Evolutionary conservation across 495 filamentous ascomycete species (phyloP), one percentile per base, ranked within the genome.

Genomic region (Platismatia glauca): DNA sequence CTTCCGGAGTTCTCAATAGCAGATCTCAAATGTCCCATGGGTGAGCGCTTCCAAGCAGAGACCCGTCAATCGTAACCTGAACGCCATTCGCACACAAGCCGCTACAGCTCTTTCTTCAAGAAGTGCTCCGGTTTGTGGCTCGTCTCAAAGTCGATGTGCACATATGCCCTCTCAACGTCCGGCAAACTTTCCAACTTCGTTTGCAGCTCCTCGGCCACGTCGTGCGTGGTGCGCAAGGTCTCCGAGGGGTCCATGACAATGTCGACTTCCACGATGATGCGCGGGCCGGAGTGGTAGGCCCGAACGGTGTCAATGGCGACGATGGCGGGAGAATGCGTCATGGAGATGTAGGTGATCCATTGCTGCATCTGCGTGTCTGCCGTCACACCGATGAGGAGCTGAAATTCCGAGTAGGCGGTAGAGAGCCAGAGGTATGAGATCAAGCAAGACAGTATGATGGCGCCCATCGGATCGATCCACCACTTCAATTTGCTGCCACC

Each of bases 61-160:
- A 43, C 38, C 22, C 37, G 4, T 22, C 60, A 38, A 57, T 13
- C 18, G 27, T 16, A 18, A 31, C 0, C 4, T 31, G 24, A 31
- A 44, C 38, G 22, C 16, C 22, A 58, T 24, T 48, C 44, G 11
- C 38, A 29, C 18, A 11, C n/a, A 11, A 12, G 4, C 27, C 48
- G 61, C 68, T 77, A 84, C 15, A 84, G 68, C 62, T 84, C 82
- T 71, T 86, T 86, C 71, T 86, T 86, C 58, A 85, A 66, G 50
- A 81, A 85, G 66, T 86, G 82, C 73, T 85, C 90, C 13, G 94
- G 94, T 76, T 96, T 95, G 73, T 98, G 94, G n/a, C 87, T 91
- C 9, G 91, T 92, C 79, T 98, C 94, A 67, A 93, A 97, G 70
- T 98, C 94, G 20, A 97, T 91, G 74, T 98, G 94, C 18, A 97